Evolutionary conservation across 176 grass and related monocot genomes (phyloP), one percentile per base, ranked within the genome.

Genomic region (Cenchrus purpureus): DNA sequence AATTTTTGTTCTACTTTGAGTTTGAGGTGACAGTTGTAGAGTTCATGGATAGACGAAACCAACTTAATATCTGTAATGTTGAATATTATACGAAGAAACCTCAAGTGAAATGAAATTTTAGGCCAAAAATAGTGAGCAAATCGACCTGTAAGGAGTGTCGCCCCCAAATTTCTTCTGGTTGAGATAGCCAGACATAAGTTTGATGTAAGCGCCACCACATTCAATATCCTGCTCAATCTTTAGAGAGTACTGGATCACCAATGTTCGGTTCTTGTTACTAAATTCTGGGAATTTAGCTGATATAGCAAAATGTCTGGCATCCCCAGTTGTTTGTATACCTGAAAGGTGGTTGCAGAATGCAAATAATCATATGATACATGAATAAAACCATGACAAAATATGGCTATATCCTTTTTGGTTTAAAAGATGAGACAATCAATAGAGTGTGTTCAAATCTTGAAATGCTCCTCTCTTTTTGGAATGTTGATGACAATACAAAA

Each of bases 131-230:
- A 71, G 49, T 56, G 80, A 59, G 14, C 32, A 68, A 90, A 55
- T 20, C 10, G 19, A 97, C 94, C 94, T 97, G 77, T 97, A 97
- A 71, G 94, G 94, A 73, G 94, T 92, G 50, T 97, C 92, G 31
- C 92, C 94, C 4, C 92, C 88, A 82, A 94, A 94, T 90, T 97
- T 97, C 83, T 97, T 97, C 86, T 97, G 94, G 79, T 97, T 94
- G 40, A 97, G 88, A 89, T 94, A 94, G 65, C 92, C 94, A 85
- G 92, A 94, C 85, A 92, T 86, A 73, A 97, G 94, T 81, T 97
- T 97, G 76, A 97, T 94, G 64, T 97, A 97, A 78, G 87, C 94
- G 58, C 92, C 94, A 8, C 94, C 94, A 74, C 94, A 97, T 83
- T 97, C 94, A 59, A 97, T 92, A 15, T 97, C 90, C 86, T 97